Conservation (phyloP, 208 protist genomes). For the Trypanosoma lewisi region DNA sequence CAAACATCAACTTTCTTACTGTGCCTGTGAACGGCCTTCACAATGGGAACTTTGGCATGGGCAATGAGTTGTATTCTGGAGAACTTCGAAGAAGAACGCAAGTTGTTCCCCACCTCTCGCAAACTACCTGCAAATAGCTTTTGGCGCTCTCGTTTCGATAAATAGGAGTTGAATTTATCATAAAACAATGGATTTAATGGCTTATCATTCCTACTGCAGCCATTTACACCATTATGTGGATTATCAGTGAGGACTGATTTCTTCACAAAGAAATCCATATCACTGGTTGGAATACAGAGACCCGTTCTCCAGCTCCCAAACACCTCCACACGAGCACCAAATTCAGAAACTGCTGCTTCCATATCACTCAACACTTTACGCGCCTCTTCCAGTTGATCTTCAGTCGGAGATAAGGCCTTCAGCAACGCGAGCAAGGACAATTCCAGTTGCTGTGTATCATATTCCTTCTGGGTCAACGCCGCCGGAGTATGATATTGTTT, state of each 20-base stretch:
- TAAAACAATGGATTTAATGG: too few relatives aligned
- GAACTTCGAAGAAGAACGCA: constrained; percentile 45
- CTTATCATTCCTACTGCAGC: background rate
- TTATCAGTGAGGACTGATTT: background rate
- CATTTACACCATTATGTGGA: background rate
- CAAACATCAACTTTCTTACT: constrained; percentile 68
- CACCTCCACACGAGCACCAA: constrained; percentile 46
- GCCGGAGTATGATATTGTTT: too few relatives aligned
- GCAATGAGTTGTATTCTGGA: constrained; percentile 38
- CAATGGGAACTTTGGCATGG: constrained; percentile 77
- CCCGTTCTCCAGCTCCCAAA: constrained; percentile 83
- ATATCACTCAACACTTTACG: constrained; percentile 51
- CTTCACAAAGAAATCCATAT: constrained; percentile 76
- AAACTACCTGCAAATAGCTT: constrained; percentile 26
- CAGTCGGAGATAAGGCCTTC: constrained; percentile 35
- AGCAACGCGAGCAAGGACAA: constrained; percentile 48
- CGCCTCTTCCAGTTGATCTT: constrained; percentile 25
- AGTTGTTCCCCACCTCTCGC: constrained; percentile 38
- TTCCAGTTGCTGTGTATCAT: constrained; percentile 34
- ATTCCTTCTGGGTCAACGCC: background rate
- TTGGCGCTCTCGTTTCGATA: constrained; percentile 20
- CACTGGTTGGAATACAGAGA: constrained; percentile 68
- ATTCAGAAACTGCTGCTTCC: constrained; percentile 18
- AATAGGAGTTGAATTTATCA: background rate
- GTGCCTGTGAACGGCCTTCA: constrained; percentile 62